Evolutionary conservation across 1,139 yeast species (phyloP).

Genomic region (Magnusiomyces tetraspermus): DNA sequence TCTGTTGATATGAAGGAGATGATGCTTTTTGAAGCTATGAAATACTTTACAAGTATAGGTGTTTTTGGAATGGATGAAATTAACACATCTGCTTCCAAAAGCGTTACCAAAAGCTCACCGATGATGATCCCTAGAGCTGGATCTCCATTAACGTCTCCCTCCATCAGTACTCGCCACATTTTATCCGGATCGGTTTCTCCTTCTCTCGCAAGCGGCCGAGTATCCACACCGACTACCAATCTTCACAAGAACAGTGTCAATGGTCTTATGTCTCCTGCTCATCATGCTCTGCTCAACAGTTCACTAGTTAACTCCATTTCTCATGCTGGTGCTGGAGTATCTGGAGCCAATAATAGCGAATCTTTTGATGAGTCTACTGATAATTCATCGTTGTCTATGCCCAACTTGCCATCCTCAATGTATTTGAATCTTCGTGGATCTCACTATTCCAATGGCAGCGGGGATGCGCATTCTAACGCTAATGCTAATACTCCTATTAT

Average conservation of each 20-base stretch:
- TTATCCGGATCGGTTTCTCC: slow-evolving; percentile 3
- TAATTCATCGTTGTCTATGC: too few species aligned
- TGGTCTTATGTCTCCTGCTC: not conserved
- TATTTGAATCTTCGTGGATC: too few species aligned
- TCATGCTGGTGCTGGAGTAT: too few species aligned
- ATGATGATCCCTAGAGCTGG: slow-evolving; percentile 1
- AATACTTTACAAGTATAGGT: slow-evolving; percentile 10
- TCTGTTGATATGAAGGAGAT: slow-evolving; percentile 11
- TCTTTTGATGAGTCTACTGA: too few species aligned
- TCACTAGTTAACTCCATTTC: not conserved
- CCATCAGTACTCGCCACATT: not conserved
- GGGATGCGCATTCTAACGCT: too few species aligned
- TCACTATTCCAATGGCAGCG: not conserved
- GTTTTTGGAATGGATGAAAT: slow-evolving; percentile 7
- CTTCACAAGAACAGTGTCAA: slow-evolving; percentile 2
- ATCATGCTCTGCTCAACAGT: not conserved
- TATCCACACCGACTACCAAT: slow-evolving; percentile 2
- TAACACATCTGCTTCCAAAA: not conserved
- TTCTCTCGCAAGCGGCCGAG: not conserved
- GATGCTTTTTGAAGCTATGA: slow-evolving; percentile 9
- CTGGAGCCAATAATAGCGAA: too few species aligned
- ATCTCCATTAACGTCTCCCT: slow-evolving; percentile 1
- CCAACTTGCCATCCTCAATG: too few species aligned
- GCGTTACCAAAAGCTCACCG: slow-evolving; percentile 3
- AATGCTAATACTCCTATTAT: too few species aligned